Base-by-base conservation (phyloP, 192 early-diverging fungal species). In the Rhizophagus clarus region DNA sequence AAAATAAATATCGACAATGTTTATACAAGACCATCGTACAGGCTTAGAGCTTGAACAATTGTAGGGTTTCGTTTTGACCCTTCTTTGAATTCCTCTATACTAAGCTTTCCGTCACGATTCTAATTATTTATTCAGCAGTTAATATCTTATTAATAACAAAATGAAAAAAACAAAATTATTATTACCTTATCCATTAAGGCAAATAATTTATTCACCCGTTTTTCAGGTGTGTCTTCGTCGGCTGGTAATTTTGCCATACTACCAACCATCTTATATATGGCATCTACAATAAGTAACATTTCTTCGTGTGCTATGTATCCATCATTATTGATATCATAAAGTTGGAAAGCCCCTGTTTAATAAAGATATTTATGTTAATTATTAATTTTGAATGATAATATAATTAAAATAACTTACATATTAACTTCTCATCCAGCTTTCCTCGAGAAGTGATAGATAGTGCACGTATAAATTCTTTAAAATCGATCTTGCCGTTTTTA, bases 251-350 rank as follows among this genome's bases (percentile, higher is more conserved):
- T 94, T 51, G 95, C 92, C 93, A 95, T 96, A 82, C 89, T 93
- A 8, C 95, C 96, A 0, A 98, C 95, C 94, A 96, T 96, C 75
- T 93, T 93, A 85, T 97, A 98, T 72, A 98, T 96, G 12, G 97
- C 94, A 74, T 96, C 94, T n/a, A 97, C 96, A 68, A 98, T 95
- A 73, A 85, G 85, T 47, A 94, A 80, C 97, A 98, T 96, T 87
- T 98, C 97, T 22, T 93, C 93, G 42, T 91, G 89, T 20, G 94
- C 93, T 76, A 98, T 95, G 82, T 87, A 90, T 24, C 95, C 92
- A 83, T 98, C 95, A 75, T 94, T 88, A 81, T 98, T 91, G 62
- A 96, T 94, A 84, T 98, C 97, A 79, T 97, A 98, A 80, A 98
- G 86, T 84, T 91, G 91, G 82, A 96, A 96, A 22, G 94, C 90